Conservation (phyloP, 2,329 filamentous ascomycete genomes). For the Hysterium pulicare region DNA sequence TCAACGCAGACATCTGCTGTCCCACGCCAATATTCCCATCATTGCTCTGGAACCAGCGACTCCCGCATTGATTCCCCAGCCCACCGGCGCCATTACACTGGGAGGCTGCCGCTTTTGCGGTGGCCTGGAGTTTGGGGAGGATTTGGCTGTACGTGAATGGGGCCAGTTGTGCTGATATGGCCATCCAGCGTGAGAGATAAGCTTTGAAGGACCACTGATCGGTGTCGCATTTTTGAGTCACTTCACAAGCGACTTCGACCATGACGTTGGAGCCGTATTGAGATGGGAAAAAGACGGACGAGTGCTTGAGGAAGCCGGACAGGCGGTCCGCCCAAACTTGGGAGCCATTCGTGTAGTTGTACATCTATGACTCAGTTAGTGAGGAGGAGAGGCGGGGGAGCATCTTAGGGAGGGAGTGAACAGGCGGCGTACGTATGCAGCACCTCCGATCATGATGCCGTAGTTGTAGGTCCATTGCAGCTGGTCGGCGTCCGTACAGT, state of each 20-base stretch:
- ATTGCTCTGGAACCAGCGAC: slow-evolving; percentile 40
- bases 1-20: slow-evolving; percentile 57
- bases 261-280: slow-evolving; percentile 37
- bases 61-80: slow-evolving; percentile 41
- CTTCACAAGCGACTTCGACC: slow-evolving; percentile 43
- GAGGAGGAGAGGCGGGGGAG: too few relatives aligned
- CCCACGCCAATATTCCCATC: slow-evolving; percentile 52
- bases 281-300: slow-evolving; percentile 39
- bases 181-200: slow-evolving; percentile 49
- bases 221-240: slow-evolving; percentile 38
- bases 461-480: slow-evolving; percentile 39
- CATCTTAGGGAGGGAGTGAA: slow-evolving; percentile 5
- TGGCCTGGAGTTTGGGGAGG: slow-evolving; percentile 51
- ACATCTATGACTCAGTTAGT: slow-evolving; percentile 37
- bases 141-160: slow-evolving; percentile 53
- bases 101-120: slow-evolving; percentile 53
- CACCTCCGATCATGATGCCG: slow-evolving; percentile 33
- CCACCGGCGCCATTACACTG: slow-evolving; percentile 49
- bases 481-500: slow-evolving; percentile 27
- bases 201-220: slow-evolving; percentile 47
- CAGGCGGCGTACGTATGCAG: slow-evolving; percentile 27
- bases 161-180: slow-evolving; percentile 55
- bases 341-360: slow-evolving; percentile 37
- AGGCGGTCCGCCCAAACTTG: slow-evolving; percentile 29
- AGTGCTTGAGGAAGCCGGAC: slow-evolving; percentile 28